Conservation (phyloP, 768 basidiomycete genomes). For the Russula vinacea region DNA sequence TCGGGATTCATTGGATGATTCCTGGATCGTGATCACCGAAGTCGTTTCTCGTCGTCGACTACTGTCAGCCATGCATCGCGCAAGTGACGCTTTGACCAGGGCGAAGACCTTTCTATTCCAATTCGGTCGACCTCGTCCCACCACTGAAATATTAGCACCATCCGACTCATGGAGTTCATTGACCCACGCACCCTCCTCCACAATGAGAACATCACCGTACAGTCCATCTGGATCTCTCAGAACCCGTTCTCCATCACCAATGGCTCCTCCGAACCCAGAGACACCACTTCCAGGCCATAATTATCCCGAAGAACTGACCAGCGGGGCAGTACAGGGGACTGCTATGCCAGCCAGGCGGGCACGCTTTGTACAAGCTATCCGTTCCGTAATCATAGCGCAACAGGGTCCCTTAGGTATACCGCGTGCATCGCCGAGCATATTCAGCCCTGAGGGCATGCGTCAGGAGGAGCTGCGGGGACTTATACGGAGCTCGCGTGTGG, state of each 20-base stretch:
- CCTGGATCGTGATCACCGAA: constrained; percentile 32
- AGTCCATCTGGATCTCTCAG: constrained; percentile 6
- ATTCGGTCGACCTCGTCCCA: background rate
- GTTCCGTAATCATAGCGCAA: constrained; percentile 48
- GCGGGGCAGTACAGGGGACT: background rate
- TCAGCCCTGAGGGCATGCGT: constrained; percentile 22
- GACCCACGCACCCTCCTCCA: constrained; percentile 13
- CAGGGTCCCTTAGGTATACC: constrained; percentile 32
- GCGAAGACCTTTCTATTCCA: constrained; percentile 3
- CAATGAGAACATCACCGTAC: constrained; percentile 2
- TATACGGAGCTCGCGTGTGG: constrained; percentile 52
- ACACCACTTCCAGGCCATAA: background rate
- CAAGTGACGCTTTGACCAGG: background rate
- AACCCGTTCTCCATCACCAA: constrained; percentile 18
- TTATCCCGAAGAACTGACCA: constrained; percentile 24
- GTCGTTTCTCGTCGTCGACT: constrained; percentile 20
- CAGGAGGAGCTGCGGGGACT: constrained; percentile 32
- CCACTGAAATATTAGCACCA: constrained; percentile 9
- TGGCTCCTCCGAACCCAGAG: constrained; percentile 1
- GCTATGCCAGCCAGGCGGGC: constrained; percentile 33
- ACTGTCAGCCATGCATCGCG: constrained; percentile 7
- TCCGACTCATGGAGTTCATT: constrained; percentile 23
- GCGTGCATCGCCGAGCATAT: constrained; percentile 34
- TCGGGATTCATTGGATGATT: constrained; percentile 52
- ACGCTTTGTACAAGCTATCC: constrained; percentile 45